Evolutionary conservation across 345 rosid species (phyloP).

Genomic region (Gossypioides kirkii): DNA sequence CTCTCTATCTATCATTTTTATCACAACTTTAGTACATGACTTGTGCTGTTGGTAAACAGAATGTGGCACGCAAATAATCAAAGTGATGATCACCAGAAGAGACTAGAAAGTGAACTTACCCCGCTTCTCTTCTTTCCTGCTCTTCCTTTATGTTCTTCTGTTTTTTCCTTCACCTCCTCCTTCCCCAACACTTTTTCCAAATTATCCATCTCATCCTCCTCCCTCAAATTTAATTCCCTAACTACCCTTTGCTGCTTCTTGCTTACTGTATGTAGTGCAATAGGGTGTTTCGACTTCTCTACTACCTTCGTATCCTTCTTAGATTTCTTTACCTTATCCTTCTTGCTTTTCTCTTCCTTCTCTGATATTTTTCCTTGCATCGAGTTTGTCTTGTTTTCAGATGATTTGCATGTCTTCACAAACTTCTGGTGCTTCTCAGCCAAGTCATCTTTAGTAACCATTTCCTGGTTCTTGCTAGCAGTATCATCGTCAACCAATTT

Average conservation of each 20-base stretch:
- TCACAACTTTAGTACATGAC: neutral
- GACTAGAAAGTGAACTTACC: slow-evolving; percentile 30
- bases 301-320: slow-evolving; percentile 19
- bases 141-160: slow-evolving; percentile 17
- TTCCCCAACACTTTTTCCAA: neutral
- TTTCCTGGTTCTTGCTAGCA: neutral
- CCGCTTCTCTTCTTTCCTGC: slow-evolving; percentile 17
- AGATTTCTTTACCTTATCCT: slow-evolving; percentile 15
- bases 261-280: neutral
- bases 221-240: slow-evolving; percentile 4
- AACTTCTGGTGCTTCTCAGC: slow-evolving; percentile 11
- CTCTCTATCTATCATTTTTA: neutral
- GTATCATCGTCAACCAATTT: slow-evolving; percentile 7
- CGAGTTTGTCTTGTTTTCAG: slow-evolving; percentile 10
- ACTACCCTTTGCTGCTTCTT: slow-evolving; percentile 2
- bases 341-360: slow-evolving; percentile 10
- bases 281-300: neutral
- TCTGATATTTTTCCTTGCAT: neutral
- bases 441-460: slow-evolving; percentile 5
- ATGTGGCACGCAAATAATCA: too few relatives aligned
- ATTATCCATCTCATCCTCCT: neutral
- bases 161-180: slow-evolving; percentile 5
- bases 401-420: neutral
- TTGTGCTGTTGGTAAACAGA: neutral
- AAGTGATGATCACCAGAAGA: slow-evolving; percentile 46